phyloP scores from a whole-genome alignment of 2,329 filamentous ascomycete species.

The Tolypocladium album region DNA sequence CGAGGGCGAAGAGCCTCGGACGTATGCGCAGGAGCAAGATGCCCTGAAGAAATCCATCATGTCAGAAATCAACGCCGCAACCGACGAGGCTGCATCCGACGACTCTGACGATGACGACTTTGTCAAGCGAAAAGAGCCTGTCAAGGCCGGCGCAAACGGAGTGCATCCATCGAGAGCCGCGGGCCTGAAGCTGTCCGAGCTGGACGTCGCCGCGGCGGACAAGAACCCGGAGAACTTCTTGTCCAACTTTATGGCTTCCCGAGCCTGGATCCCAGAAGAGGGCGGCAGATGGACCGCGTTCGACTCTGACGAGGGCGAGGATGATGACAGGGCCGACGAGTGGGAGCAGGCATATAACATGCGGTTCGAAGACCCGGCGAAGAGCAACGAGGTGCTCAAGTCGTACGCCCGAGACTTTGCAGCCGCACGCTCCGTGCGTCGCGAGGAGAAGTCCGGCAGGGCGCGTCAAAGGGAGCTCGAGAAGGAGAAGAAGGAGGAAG shows the following conservation, averaged over 20 bases:
- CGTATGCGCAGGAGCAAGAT: slow-evolving; percentile 83
- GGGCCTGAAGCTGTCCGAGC: slow-evolving; percentile 37
- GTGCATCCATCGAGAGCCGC: slow-evolving; percentile 45
- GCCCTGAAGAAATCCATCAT: slow-evolving; percentile 69
- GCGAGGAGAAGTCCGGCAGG: slow-evolving; percentile 68
- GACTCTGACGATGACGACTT: slow-evolving; percentile 54
- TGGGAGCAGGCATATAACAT: slow-evolving; percentile 93
- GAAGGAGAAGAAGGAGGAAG: slow-evolving; percentile 64
- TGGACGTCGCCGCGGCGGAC: slow-evolving; percentile 66
- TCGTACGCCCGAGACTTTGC: slow-evolving; percentile 84
- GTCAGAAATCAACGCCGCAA: slow-evolving; percentile 64
- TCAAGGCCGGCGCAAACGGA: slow-evolving; percentile 27
- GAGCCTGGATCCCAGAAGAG: slow-evolving; percentile 73
- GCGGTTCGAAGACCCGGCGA: slow-evolving; percentile 85
- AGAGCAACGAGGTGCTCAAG: slow-evolving; percentile 76
- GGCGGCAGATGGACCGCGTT: slow-evolving; percentile 65
- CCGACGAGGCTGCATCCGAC: slow-evolving; percentile 30
- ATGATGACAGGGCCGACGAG: slow-evolving; percentile 65
- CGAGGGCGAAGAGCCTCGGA: slow-evolving; percentile 48
- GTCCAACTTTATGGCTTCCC: slow-evolving; percentile 89
- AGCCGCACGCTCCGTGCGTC: slow-evolving; percentile 70
- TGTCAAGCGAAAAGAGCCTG: slow-evolving; percentile 58
- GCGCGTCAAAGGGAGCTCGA: slow-evolving; percentile 73
- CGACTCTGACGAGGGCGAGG: slow-evolving; percentile 88
- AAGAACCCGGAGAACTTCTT: slow-evolving; percentile 85